Base-by-base conservation (phyloP, 2,329 filamentous ascomycete genomes). In the Cladosporium austrohemisphaericum region DNA sequence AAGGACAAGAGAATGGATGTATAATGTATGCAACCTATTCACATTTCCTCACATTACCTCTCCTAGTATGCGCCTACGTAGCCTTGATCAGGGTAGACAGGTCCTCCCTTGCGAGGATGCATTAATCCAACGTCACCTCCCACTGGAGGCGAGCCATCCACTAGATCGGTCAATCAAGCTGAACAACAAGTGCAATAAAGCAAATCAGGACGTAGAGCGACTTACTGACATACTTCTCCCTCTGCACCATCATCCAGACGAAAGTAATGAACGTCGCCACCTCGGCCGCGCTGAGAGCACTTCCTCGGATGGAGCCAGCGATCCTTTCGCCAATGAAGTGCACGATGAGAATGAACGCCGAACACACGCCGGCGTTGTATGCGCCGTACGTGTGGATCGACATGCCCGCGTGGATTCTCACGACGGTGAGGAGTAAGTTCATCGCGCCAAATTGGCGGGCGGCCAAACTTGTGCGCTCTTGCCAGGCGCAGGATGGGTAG, bases 231-330 rank as follows among this genome's bases (percentile, higher is more conserved):
- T 45, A 45, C 20, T 36, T 26, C 41, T 36, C 41, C 31, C 31
- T 20, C 25, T 47, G 44, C 18, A 47, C 44, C 44, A 47, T 37
- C 44, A 47, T 47, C 44, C 44, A 47, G 10, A 37, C 35, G 8
- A 37, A 37, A 5, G 33, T 38, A 18, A 47, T 25, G 14, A 37
- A 47, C 14, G 44, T 25, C 18, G 28, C 33, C 4, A 36, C 23
- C 18, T 47, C 44, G 7, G 32, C 33, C 13, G 16, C 23, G 16
- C 32, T 28, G 33, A 47, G 13, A 5, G 32, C 44, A 13, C 44
- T 37, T 5, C 44, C 44, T 10, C 44, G 33, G 9, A 47, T 29
- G 5, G 32, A 37, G 6, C 44, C 44, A 16, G 25, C 25, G 33
- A 37, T 31, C 3, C 44, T 28, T 18, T 47, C 44, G 25, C 25